These are phyloP conservation scores for Yamadazyma kitorensis DNA, from an alignment of 805 yeast species.

Conservation along the genomic window DNA sequence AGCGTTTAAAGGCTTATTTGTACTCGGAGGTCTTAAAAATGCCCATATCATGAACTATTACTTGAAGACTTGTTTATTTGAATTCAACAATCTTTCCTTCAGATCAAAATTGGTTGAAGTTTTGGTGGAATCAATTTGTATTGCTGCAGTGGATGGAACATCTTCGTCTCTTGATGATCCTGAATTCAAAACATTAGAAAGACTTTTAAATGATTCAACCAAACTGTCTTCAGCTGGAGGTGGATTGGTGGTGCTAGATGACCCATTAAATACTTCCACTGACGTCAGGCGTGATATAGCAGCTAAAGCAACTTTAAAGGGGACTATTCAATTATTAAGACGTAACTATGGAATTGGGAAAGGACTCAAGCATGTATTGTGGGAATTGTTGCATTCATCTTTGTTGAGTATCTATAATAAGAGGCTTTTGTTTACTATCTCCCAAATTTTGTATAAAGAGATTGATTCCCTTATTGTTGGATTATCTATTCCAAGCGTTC, in stretches of 20 bases:
- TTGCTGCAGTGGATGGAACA: constrained; percentile 64
- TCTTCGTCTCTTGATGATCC: constrained; percentile 61
- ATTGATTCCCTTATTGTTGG: constrained; percentile 58
- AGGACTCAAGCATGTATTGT: constrained; percentile 58
- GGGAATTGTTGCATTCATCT: constrained; percentile 69
- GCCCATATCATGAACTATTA: constrained; percentile 57
- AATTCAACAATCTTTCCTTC: constrained; percentile 48
- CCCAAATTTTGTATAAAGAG: constrained; percentile 64
- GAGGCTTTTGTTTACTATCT: constrained; percentile 59
- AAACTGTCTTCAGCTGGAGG: no score
- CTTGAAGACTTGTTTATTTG: constrained; percentile 55
- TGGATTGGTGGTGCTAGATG: constrained; percentile 3
- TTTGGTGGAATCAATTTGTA: constrained; percentile 54
- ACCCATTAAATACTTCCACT: constrained; percentile 26
- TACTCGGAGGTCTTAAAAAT: constrained; percentile 77
- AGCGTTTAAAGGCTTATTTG: constrained; percentile 68
- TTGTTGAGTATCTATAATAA: constrained; percentile 57
- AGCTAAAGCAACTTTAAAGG: constrained; percentile 62
- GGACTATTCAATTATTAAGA: constrained; percentile 63
- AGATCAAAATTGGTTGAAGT: constrained; percentile 46
- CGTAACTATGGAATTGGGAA: constrained; percentile 54
- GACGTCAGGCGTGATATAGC: constrained; percentile 63
- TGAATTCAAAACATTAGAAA: constrained; percentile 48
- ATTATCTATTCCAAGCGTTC: constrained; percentile 63
- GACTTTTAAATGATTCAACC: constrained; percentile 16